These are phyloP conservation scores for Ceratocystis ficicola DNA, from an alignment of 2,329 filamentous ascomycete species.

Conservation along the genomic window DNA sequence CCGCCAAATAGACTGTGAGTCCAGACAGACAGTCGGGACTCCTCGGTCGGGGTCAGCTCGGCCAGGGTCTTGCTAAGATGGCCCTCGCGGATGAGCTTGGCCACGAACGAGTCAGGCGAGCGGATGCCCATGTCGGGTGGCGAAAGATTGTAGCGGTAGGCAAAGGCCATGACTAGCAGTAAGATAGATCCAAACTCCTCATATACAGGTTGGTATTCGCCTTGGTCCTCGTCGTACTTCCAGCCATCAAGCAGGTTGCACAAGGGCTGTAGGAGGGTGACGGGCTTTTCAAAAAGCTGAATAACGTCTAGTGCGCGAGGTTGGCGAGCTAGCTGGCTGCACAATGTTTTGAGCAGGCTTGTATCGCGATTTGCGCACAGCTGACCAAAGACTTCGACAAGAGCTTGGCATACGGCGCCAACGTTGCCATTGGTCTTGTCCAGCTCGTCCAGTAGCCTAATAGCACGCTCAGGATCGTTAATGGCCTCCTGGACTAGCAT, in stretches of 20 bases:
- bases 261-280: constrained; percentile 57
- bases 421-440: constrained; percentile 88
- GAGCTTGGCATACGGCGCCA: constrained; percentile 67
- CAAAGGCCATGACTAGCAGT: constrained; percentile 59
- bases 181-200: constrained; percentile 74
- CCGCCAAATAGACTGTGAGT: constrained; percentile 64
- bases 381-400: constrained; percentile 57
- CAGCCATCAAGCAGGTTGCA: constrained; percentile 67
- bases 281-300: constrained; percentile 59
- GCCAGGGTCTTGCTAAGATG: constrained; percentile 45
- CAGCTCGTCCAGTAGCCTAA: constrained; percentile 66
- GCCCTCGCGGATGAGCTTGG: constrained; percentile 50
- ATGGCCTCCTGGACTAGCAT: constrained; percentile 66
- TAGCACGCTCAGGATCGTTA: constrained; percentile 60
- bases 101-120: constrained; percentile 52
- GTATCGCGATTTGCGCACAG: constrained; percentile 64
- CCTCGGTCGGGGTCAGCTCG: constrained; percentile 52
- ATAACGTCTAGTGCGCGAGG: constrained; percentile 63
- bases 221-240: constrained; percentile 72
- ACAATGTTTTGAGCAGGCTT: constrained; percentile 65
- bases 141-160: constrained; percentile 60
- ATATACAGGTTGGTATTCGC: constrained; percentile 73
- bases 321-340: constrained; percentile 59
- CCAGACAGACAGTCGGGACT: constrained; percentile 58
- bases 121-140: constrained; percentile 51